Evolutionary conservation across 371 early-diverging fungal species (phyloP), one percentile per base, ranked within the genome.

Genomic region (Blastocladiella emersonii): DNA sequence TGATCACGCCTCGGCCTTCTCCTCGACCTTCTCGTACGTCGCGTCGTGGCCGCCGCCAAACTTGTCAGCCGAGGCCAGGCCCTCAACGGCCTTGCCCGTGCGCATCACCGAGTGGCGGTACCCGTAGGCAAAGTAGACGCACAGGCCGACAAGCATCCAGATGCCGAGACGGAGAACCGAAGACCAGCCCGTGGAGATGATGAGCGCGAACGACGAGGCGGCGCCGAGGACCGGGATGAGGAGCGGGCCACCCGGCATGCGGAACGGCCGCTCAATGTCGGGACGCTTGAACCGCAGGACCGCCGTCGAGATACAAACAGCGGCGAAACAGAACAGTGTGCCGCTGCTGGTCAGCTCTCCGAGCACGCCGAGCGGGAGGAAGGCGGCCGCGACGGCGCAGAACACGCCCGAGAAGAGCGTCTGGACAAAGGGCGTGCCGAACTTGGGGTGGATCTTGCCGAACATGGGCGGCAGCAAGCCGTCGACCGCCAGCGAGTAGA

Each of bases 271-370:
- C 34, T 78, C 80, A 2, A 80, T 77, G 30, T 90, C 81, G 17
- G 91, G 88, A 35, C 85, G 79, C 34, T 80, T 85, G 63, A 77
- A 78, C 15, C 92, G 83, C 75, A 92, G 76, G 34, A 92, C 80
- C 53, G 85, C 75, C 5, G 87, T 85, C 57, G 87, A 87, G 39
- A 82, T 66, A 64, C 88, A 87, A 35, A 92, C 92, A 34, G 92
- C 72, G 65, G 89, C 85, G 78, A 91, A 91, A 0, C 90, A 87
- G 64, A 91, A 75, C 37, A 93, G 72, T 0, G 94, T 92, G 21
- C 92, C 92, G 39, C 90, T 79, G 1, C 88, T 87, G 3, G 91
- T 88, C 78, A 93, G 79, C 64, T 91, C 88, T 61, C 87, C 88
- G 6, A 92, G 72, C 21, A 91, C 70, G 61, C 86, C 89, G 13